Percentiles rank a stretch among this genome's conserved stretches.
Evolutionary conservation across 805 yeast genomes (phyloP).

Genomic region (Teunomyces kruisii): DNA sequence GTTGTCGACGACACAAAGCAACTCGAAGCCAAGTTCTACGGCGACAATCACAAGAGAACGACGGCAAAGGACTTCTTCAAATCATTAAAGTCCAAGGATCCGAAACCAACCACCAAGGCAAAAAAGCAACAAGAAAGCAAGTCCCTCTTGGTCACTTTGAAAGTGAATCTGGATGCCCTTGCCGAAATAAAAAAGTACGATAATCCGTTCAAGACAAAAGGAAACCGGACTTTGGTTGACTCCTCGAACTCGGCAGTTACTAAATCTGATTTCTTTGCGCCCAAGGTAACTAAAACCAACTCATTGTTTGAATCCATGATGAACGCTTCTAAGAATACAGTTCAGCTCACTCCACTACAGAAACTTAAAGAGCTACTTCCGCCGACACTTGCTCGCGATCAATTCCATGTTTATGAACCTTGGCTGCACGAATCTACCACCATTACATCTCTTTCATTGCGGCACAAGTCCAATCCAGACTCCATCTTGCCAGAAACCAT

Average conservation of each 20-base stretch:
- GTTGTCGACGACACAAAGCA: not conserved
- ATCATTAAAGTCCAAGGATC: slow-evolving; percentile 34
- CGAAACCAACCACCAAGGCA: not conserved
- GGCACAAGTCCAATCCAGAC: not conserved
- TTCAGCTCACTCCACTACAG: slow-evolving; percentile 29
- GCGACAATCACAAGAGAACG: slow-evolving; percentile 18
- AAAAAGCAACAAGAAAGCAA: not conserved
- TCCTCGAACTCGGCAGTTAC: not conserved
- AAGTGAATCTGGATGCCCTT: slow-evolving; percentile 23
- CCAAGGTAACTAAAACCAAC: slow-evolving; percentile 12
- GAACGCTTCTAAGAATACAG: slow-evolving; percentile 25
- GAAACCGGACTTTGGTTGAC: slow-evolving; percentile 12
- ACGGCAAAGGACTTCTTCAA: slow-evolving; percentile 49
- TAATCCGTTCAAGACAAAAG: slow-evolving; percentile 30
- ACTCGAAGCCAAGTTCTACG: slow-evolving; percentile 22
- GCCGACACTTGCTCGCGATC: slow-evolving; percentile 24
- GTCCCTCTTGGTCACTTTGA: slow-evolving; percentile 19
- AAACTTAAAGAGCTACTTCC: slow-evolving; percentile 33
- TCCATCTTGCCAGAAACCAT: not conserved
- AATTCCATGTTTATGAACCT: slow-evolving; percentile 30
- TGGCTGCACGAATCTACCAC: not conserved
- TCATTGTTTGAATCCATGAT: slow-evolving; percentile 42
- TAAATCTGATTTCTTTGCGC: slow-evolving; percentile 4
- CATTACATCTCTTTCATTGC: not conserved
- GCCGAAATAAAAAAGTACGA: slow-evolving; percentile 24